Percentiles rank a stretch among this genome's conserved stretches.
These are phyloP conservation scores for Marvania coccoides DNA, from an alignment of 139 green algal species.

Conservation along the genomic window DNA sequence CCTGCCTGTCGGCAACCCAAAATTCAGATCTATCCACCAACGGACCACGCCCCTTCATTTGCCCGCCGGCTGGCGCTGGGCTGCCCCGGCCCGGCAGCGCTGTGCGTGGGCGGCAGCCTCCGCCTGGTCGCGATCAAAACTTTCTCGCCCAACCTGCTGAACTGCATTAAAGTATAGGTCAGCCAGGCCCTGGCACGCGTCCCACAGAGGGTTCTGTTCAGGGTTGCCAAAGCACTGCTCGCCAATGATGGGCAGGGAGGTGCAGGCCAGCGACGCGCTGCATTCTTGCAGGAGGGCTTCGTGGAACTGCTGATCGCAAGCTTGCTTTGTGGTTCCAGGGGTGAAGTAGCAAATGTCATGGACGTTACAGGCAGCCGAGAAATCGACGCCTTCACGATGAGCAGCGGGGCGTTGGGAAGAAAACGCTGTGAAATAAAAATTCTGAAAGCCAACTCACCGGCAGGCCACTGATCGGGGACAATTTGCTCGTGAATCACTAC, in stretches of 20 bases:
- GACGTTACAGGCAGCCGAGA: neutral
- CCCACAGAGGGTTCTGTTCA: neutral
- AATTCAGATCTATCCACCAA: no score
- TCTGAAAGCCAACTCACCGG: no score
- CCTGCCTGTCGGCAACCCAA: no score
- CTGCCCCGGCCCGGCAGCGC: neutral
- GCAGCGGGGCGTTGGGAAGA: no score
- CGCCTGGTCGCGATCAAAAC: neutral
- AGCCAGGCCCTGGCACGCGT: neutral
- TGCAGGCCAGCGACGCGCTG: neutral
- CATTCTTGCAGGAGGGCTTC: slow-evolving; percentile 8
- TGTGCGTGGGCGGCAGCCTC: neutral
- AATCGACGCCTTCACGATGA: no score
- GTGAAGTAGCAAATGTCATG: slow-evolving; percentile 18
- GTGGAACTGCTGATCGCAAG: slow-evolving; percentile 3
- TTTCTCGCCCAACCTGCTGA: neutral
- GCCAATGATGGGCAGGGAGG: neutral
- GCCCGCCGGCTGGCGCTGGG: no score
- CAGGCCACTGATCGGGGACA: slow-evolving; percentile 14
- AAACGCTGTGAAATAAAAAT: no score
- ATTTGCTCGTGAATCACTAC: slow-evolving; percentile 3
- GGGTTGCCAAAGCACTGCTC: neutral
- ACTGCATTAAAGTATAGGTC: slow-evolving; percentile 4
- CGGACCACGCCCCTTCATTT: no score
- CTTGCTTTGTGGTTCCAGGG: neutral